These are phyloP conservation scores for Citrus medica DNA, from an alignment of 345 rosid species.

Conservation along the genomic window DNA sequence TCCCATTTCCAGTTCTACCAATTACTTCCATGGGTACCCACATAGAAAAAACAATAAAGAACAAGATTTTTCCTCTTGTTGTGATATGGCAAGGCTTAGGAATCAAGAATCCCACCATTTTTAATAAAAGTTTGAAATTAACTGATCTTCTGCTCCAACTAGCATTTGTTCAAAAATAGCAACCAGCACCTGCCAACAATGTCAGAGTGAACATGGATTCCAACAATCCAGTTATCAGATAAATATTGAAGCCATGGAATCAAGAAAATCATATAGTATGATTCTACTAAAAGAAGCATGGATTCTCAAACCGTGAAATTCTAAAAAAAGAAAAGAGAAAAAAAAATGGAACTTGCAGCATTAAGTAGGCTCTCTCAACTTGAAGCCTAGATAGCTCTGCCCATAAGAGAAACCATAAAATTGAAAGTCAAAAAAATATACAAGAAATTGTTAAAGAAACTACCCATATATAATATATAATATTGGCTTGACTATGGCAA, in stretches of 20 bases:
- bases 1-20: constrained; percentile 37
- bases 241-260: neutral
- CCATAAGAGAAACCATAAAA: neutral
- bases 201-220: constrained; percentile 8
- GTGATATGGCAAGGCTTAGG: constrained; percentile 6
- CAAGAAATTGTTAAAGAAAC: neutral
- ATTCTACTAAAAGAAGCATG: neutral
- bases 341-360: neutral
- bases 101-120: constrained; percentile 33
- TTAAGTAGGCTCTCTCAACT: neutral
- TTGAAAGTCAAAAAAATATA: neutral
- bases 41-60: constrained; percentile 34
- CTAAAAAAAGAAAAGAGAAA: neutral
- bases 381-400: neutral
- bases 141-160: constrained; percentile 16
- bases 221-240: constrained; percentile 8
- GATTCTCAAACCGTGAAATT: neutral
- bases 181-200: constrained; percentile 17
- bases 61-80: constrained; percentile 20
- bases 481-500: neutral
- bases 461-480: neutral
- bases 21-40: constrained; percentile 37
- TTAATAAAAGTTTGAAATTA: constrained; percentile 13
- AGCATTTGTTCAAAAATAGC: constrained; percentile 9
- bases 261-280: constrained; percentile 4